Evolutionary conservation across 2,329 filamentous ascomycete genomes (phyloP), one percentile per base, ranked within the genome.

Genomic region (Calcarisporium arbuscula): DNA sequence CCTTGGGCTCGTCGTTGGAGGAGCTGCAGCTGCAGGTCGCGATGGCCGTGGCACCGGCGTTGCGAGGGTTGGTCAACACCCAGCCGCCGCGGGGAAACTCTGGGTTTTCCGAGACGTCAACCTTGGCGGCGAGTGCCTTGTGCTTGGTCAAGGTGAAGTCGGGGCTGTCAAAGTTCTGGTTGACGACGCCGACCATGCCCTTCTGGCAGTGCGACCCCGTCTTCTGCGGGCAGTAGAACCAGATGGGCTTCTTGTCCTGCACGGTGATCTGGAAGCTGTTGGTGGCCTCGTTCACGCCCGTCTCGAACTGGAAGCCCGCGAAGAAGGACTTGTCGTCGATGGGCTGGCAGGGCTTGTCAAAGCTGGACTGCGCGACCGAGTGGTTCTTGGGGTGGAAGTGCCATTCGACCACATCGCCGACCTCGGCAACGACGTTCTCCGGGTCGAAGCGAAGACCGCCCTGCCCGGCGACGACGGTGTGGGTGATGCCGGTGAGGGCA

Each of bases 381-480:
- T 75, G 72, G 56, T 68, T 72, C 38, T 45, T 49, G 8, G 71
- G 64, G 42, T 64, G 65, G 60, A 69, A 77, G 48, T 70, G 66
- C 59, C 67, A 77, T 56, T 76, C 70, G 38, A 77, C 51, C 5
- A 68, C 43, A 40, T 73, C 68, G 39, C 71, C 72, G 7, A 64
- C 38, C 9, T 57, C 51, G 14, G 72, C 73, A 4, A 61, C 62
- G 26, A 74, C 56, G 42, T 62, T 66, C 41, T 67, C 58, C 2
- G 74, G 74, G 31, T 64, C 59, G 53, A 76, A 77, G 31, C 49
- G 51, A 20, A 75, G 61, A 28, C 63, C 63, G 18, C 53, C 58
- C 5, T 56, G 59, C 37, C 66, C 67, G 34, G 61, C 67, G n/a
- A 62, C 57, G 28, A 70, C 61, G 3, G 58, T 58, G 60, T 69